Evolutionary conservation across 139 green algal species (phyloP).

Genomic region (Tetraselmis chui): DNA sequence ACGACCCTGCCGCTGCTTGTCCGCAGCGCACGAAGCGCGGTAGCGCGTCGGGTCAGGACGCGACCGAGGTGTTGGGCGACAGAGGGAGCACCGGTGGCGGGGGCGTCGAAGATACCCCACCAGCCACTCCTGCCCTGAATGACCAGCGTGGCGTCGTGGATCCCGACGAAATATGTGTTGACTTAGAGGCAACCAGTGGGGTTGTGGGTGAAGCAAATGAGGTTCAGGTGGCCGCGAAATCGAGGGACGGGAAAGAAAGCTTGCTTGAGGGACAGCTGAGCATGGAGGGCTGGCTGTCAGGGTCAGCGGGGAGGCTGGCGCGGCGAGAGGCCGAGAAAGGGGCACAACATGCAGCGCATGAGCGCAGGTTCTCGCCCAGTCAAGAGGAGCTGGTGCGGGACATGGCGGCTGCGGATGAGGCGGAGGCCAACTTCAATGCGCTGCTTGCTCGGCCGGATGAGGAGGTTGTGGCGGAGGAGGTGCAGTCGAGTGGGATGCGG

Average conservation of each 20-base stretch:
- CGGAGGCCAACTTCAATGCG: background rate
- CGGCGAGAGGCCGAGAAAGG: background rate
- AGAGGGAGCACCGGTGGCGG: no score
- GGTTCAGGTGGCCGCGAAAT: background rate
- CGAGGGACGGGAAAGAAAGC: background rate
- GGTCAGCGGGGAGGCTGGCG: background rate
- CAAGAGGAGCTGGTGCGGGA: background rate
- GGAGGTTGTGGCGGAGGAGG: background rate
- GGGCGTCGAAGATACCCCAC: no score
- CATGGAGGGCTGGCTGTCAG: background rate
- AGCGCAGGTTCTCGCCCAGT: background rate
- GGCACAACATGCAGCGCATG: background rate
- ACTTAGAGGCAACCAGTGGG: background rate
- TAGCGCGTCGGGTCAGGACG: background rate
- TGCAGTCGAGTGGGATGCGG: background rate
- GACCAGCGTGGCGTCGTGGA: background rate
- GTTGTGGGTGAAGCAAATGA: background rate
- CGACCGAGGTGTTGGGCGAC: no score
- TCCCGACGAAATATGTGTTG: background rate
- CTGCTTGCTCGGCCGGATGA: background rate
- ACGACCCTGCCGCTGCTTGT: background rate
- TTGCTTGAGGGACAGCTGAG: background rate
- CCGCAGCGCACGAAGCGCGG: background rate
- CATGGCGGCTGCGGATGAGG: background rate
- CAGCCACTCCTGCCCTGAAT: no score